A percentile compares a stretch with the other conserved stretches of the same genome.
Evolutionary conservation across 495 filamentous ascomycete species (phyloP).

Genomic region (Cetradonia linearis): DNA sequence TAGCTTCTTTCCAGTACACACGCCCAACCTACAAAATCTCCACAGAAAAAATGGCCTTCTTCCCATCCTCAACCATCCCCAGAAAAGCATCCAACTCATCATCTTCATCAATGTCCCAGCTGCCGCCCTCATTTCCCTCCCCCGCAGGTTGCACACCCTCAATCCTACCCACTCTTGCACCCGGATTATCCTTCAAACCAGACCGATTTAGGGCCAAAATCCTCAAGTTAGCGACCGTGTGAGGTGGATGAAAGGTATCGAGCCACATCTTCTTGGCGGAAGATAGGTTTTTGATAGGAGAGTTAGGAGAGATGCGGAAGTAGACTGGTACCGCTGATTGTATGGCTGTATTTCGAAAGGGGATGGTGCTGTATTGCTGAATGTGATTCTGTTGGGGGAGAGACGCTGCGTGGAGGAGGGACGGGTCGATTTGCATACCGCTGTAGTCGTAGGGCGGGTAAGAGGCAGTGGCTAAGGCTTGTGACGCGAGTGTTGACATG

Average conservation of each 20-base stretch:
- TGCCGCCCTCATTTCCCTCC: constrained; percentile 43
- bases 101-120: constrained; percentile 52
- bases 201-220: constrained; percentile 33
- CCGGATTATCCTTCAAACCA: constrained; percentile 18
- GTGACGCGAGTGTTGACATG: constrained; percentile 43
- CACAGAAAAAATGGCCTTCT: constrained; percentile 59
- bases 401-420: constrained; percentile 41
- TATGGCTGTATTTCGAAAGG: constrained; percentile 2
- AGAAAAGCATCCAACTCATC: constrained; percentile 62
- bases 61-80: constrained; percentile 45
- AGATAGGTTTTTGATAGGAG: constrained; percentile 26
- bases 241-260: constrained; percentile 43
- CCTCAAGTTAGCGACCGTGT: constrained; percentile 45
- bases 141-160: constrained; percentile 49
- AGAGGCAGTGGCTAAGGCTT: constrained; percentile 40
- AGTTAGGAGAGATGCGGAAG: constrained; percentile 45
- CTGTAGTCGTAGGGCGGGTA: constrained; percentile 36
- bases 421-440: constrained; percentile 59
- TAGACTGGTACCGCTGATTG: constrained; percentile 45
- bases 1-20: background rate
- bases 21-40: background rate
- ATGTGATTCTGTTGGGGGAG: constrained; percentile 32
- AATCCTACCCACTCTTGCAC: constrained; percentile 42
- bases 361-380: constrained; percentile 32
- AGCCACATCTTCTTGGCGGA: constrained; percentile 49